Evolutionary conservation across 371 early-diverging fungal species (phyloP), one percentile per base, ranked within the genome.

Genomic region (Mucor irregularis): DNA sequence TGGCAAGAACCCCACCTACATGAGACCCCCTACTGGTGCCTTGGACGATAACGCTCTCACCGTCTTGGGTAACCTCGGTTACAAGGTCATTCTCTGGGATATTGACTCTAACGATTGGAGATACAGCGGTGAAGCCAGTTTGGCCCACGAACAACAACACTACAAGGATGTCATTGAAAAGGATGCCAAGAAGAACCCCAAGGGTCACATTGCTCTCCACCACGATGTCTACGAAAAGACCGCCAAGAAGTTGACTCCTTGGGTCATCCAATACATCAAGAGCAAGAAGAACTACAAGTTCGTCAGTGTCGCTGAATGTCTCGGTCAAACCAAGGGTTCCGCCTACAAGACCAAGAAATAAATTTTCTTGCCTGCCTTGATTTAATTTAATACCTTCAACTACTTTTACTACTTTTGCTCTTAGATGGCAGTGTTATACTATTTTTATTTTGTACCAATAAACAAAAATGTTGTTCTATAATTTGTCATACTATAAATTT

Each of bases 211-310:
- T n/a, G n/a, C n/a, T n/a, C n/a, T n/a, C n/a, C n/a, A 65, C 11
- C 65, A 65, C 22, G 65, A 82, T 54, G 76, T 79, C 44, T 69
- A 76, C 61, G 29, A 69, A 55, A 73, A 73, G 58, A 74, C 78
- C n/a, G 76, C 67, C 26, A 69, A 70, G 0, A 44, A 66, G 46
- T 59, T 78, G 43, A 66, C 68, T 42, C 72, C 64, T 26, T 58
- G 58, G 51, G 65, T 78, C 33, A 77, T 78, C 40, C 52, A 63
- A 8, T 65, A 68, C 30, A 69, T 82, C 44, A 56, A 57, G 53
- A 35, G 37, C n/a, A n/a, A n/a, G n/a, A n/a, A n/a, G n/a, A n/a
- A n/a, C n/a, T n/a, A n/a, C n/a, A n/a, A n/a, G n/a, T n/a, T n/a
- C n/a, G n/a, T n/a, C n/a, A n/a, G n/a, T n/a, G n/a, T n/a, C n/a